Base-by-base conservation (phyloP, 306 rosid genomes). In the Cicer chorassanicum region DNA sequence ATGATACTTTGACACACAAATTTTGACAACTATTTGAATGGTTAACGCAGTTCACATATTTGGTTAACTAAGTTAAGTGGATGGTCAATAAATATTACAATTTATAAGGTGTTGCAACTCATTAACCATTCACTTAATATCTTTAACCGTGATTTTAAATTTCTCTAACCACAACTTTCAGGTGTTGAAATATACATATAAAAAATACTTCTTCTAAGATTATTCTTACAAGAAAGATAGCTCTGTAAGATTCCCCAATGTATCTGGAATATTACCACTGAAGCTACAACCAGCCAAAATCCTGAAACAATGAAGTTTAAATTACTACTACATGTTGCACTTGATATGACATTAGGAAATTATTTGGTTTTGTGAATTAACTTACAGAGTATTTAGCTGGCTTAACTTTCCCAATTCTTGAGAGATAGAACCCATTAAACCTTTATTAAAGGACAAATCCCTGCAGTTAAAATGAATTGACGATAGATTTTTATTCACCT, bases 221-320 rank as follows among this genome's bases (percentile, higher is more conserved):
- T 50, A 14, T 68, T 80, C 95, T 90, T 86, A 94, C 99, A 94
- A 80, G 89, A 92, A 94, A 53, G 92, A 77, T 68, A 94, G 86
- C 57, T 87, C 84, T 49, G 78, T 69, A 74, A 94, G 97, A 46
- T 90, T 85, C 29, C 99, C 99, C 82, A 94, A 36, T 72, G 84
- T 88, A 69, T 86, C 85, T 36, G 99, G 99, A 70, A 94, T 88
- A 50, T 24, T 82, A 51, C 99, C 96, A 82, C 82, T 90, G 83
- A 94, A 94, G 75, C 92, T 6, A 66, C 99, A 94, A 36, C 97
- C 96, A 72, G 97, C 96, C 80, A 94, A 88, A 78, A 92, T 90
- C 87, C 99, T 94, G 82, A 78, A 77, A 59, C 16, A 75, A 6
- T n/a, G 42, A 69, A 65, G 42, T 36, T 34, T 19, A 84, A 59